Conservation (phyloP, 1,284 basidiomycete genomes). For the Blastosporella zonata region DNA sequence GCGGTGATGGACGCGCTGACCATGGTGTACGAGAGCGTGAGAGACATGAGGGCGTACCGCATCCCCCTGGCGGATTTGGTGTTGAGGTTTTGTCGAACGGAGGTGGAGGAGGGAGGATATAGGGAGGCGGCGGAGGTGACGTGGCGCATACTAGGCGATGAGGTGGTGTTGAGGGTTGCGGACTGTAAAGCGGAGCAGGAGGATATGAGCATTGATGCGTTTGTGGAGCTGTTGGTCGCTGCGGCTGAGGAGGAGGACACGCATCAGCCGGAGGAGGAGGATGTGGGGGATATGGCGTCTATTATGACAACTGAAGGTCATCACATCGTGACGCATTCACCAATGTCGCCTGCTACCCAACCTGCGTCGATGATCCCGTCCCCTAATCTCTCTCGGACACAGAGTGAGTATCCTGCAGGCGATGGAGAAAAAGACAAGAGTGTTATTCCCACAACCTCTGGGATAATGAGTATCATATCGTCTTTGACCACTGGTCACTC, state of each 20-base stretch:
- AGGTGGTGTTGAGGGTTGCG: conserved; percentile 50
- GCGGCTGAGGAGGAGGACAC: conserved; percentile 32
- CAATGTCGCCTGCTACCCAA: conserved; percentile 29
- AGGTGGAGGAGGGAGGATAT: conserved; percentile 29
- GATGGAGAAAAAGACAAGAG: conserved; percentile 37
- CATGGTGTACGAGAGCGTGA: conserved; percentile 58
- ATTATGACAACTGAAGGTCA: conserved; percentile 34
- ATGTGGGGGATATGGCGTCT: conserved; percentile 41
- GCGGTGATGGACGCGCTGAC: conserved; percentile 55
- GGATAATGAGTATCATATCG: conserved; percentile 60
- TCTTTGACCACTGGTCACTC: conserved; percentile 50
- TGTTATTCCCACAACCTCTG: conserved; percentile 26
- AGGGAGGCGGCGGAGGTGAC: conserved; percentile 45
- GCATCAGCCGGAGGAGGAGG: conserved; percentile 27
- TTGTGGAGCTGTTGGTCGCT: conserved; percentile 38
- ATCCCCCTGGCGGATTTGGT: conserved; percentile 58
- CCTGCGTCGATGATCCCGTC: conserved; percentile 38
- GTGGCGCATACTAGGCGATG: conserved; percentile 64
- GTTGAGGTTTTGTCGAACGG: conserved; percentile 48
- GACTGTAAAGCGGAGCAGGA: conserved; percentile 32
- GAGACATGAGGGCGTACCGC: conserved; percentile 66
- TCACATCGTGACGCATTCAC: conserved; percentile 23
- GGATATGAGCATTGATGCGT: conserved; percentile 26
- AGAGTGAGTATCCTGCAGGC: conserved; percentile 45
- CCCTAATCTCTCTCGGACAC: conserved; percentile 53